Base-by-base conservation (phyloP, 2,329 filamentous ascomycete genomes). In the Bipolaris cookei region DNA sequence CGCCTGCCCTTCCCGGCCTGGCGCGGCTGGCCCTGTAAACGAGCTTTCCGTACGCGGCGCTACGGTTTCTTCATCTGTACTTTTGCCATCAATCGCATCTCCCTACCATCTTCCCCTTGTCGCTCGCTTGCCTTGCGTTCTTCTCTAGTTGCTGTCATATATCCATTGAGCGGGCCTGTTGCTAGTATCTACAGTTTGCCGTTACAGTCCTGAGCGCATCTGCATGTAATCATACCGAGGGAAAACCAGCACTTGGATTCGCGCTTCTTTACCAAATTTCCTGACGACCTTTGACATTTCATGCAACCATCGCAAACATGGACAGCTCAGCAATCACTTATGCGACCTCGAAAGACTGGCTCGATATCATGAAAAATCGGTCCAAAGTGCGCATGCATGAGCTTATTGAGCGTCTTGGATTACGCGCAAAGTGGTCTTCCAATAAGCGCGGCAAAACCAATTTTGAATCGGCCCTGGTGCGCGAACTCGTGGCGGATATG, bases 371-470 rank as follows among this genome's bases (percentile, higher is more conserved):
- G 72, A 73, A 73, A 46, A 75, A 75, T 52, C 59, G 71, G 11
- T 73, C 69, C 30, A 73, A 72, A 52, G 62, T 73, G 28, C 69
- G 71, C 47, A 75, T 75, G 73, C 73, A 75, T 52, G 72, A 74
- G 51, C 56, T 75, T n/a, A 75, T 75, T 20, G 72, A 75, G 42
- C 63, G 71, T 13, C 65, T 75, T 42, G 73, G 73, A 5, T 48
- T 75, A 11, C 68, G 72, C 23, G 72, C 73, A 10, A 75, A 73
- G 58, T 74, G 72, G 72, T 74, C 70, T 25, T 73, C 71, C n/a
- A 74, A 74, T 60, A 75, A 74, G 52, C 73, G 73, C 16, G 73
- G 73, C 47, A 75, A 75, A 53, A 74, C 73, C 14, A 74, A 74
- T 34, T 75, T 75, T 44, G 72, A 75, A 47, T 74, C 70, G 41